Conservation (phyloP, 345 rosid species). For the Euphorbia pulcherrima region DNA sequence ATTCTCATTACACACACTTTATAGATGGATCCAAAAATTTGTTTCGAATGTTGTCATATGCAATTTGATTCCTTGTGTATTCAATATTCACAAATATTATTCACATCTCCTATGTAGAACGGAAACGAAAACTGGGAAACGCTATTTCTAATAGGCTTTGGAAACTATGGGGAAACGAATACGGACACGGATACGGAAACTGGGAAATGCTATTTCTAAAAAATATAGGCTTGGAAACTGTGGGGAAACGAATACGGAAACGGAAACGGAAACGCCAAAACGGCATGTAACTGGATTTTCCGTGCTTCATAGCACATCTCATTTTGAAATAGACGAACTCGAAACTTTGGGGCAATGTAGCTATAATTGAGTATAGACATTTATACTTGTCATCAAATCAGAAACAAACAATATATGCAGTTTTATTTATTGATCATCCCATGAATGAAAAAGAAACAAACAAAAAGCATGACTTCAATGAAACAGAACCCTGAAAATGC, state of each 20-base stretch:
- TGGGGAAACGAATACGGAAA: too few species aligned
- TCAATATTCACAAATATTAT: not conserved
- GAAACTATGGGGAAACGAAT: too few species aligned
- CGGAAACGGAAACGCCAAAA: too few species aligned
- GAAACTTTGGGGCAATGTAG: not conserved
- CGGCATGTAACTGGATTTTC: too few species aligned
- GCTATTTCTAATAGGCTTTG: too few species aligned
- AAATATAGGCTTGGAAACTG: too few species aligned
- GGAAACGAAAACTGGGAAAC: too few species aligned
- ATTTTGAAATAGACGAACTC: not conserved
- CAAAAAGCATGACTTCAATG: slow-evolving; percentile 10
- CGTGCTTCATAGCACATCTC: too few species aligned
- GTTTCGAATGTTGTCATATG: not conserved
- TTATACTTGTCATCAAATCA: not conserved
- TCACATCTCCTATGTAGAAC: not conserved
- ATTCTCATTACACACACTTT: not conserved
- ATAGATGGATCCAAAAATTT: not conserved
- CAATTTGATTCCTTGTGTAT: not conserved
- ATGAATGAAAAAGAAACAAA: slow-evolving; percentile 5
- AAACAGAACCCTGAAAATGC: not conserved
- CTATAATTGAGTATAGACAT: not conserved
- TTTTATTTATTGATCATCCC: not conserved
- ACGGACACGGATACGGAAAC: too few species aligned
- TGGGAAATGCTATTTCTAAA: too few species aligned
- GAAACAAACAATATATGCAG: not conserved